These are phyloP conservation scores for Apiotrichum gamsii DNA, from an alignment of 1,284 basidiomycete genomes.

Conservation along the genomic window DNA sequence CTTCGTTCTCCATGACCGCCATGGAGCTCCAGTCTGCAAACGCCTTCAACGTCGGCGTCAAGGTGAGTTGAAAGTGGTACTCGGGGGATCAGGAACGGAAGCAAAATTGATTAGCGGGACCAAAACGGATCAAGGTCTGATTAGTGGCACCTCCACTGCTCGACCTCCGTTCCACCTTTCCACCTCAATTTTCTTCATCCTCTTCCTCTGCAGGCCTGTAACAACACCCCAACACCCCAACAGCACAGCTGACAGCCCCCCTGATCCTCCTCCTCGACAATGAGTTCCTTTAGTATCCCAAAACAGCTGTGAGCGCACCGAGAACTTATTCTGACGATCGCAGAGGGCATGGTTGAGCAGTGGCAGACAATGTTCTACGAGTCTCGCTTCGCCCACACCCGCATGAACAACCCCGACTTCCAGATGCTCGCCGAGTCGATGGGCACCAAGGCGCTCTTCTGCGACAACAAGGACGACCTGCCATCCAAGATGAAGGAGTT, in stretches of 20 bases:
- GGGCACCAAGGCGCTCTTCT: slow-evolving; percentile 84
- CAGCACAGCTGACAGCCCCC: too few species aligned
- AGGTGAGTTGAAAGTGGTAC: slow-evolving; percentile 49
- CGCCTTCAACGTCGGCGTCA: slow-evolving; percentile 88
- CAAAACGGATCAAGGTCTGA: not conserved
- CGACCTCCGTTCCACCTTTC: slow-evolving; percentile 34
- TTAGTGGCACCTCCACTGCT: too few species aligned
- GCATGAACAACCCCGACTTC: slow-evolving; percentile 93
- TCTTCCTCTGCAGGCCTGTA: not conserved
- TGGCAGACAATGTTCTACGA: slow-evolving; percentile 98
- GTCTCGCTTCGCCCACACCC: slow-evolving; percentile 84
- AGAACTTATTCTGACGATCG: too few species aligned
- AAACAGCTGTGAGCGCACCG: too few species aligned
- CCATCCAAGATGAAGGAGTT: slow-evolving; percentile 97
- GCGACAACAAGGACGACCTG: slow-evolving; percentile 64
- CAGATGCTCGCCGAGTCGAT: slow-evolving; percentile 79
- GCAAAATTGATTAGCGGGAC: too few species aligned
- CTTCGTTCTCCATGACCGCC: slow-evolving; percentile 97
- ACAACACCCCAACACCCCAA: too few species aligned
- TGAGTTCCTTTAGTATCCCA: slow-evolving; percentile 53
- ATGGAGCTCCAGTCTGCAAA: slow-evolving; percentile 96
- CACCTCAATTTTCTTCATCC: slow-evolving; percentile 41
- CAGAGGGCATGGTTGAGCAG: slow-evolving; percentile 98
- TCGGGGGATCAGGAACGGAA: not conserved
- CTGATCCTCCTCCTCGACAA: slow-evolving; percentile 75